A percentile compares a stretch with the other conserved stretches of the same genome.
Evolutionary conservation across 164 flowering plant species (phyloP).

Genomic region (Saururus chinensis): DNA sequence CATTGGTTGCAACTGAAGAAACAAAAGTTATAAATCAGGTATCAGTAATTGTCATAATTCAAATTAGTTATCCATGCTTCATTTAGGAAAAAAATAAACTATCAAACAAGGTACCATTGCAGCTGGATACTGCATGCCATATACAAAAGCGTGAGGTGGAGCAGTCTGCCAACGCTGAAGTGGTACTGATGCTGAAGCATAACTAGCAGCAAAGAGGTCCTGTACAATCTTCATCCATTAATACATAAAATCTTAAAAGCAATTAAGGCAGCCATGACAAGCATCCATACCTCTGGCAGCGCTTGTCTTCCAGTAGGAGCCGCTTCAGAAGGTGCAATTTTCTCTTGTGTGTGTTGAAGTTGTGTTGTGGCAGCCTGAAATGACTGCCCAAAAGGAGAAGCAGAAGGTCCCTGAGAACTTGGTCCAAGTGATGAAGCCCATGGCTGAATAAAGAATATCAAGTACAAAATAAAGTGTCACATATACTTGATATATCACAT

Average conservation of each 20-base stretch:
- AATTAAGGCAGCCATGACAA: neutral
- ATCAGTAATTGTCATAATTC: neutral
- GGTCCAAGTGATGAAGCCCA: conserved; percentile 29
- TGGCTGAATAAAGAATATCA: conserved; percentile 23
- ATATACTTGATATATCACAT: too few relatives aligned
- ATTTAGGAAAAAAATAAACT: neutral
- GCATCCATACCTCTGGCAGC: conserved; percentile 54
- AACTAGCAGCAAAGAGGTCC: conserved; percentile 67
- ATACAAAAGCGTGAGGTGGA: conserved; percentile 44
- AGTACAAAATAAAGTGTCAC: neutral
- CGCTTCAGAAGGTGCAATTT: conserved; percentile 17
- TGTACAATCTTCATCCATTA: conserved; percentile 16
- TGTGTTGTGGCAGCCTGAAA: conserved; percentile 23
- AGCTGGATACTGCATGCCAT: conserved; percentile 38
- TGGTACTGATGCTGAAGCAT: conserved; percentile 24
- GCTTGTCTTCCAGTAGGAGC: conserved; percentile 49
- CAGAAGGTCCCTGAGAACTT: conserved; percentile 29
- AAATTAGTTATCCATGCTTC: neutral
- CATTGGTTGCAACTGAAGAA: conserved; percentile 30
- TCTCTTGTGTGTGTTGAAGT: conserved; percentile 3
- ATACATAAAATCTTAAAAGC: neutral
- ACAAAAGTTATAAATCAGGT: conserved; percentile 1
- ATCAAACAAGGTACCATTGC: conserved; percentile 27
- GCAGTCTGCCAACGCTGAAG: conserved; percentile 59
- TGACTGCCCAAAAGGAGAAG: conserved; percentile 17